Percentiles rank a stretch among this genome's conserved stretches.
Conservation (phyloP, 805 yeast genomes). For the Ogataea methanolica region DNA sequence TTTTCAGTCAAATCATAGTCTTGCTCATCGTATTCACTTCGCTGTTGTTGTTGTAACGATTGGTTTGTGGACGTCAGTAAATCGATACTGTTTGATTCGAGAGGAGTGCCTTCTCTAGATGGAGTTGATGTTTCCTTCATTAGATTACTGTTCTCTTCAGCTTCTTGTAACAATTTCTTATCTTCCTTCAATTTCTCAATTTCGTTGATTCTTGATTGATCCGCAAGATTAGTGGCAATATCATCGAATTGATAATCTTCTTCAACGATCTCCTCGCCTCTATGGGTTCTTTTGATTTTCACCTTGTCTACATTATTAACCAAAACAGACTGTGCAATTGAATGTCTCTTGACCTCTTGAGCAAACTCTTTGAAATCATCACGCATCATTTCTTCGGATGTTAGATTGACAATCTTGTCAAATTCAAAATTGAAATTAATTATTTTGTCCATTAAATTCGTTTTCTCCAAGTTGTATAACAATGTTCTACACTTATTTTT, state of each 20-base stretch:
- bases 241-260: constrained; percentile 34
- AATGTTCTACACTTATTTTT: constrained; percentile 65
- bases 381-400: constrained; percentile 64
- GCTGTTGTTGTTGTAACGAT: neutral
- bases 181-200: constrained; percentile 23
- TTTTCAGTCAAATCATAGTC: constrained; percentile 3
- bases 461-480: constrained; percentile 56
- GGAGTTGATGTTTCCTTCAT: neutral
- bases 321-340: constrained; percentile 63
- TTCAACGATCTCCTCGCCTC: constrained; percentile 82
- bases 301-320: constrained; percentile 43
- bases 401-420: constrained; percentile 54
- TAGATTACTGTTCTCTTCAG: constrained; percentile 8
- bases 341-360: constrained; percentile 64
- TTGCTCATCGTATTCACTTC: neutral
- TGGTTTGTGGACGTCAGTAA: neutral
- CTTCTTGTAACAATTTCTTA: constrained; percentile 9
- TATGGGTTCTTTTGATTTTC: constrained; percentile 73
- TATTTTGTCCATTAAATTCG: constrained; percentile 54
- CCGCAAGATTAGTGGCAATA: constrained; percentile 14
- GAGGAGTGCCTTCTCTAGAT: too few species aligned
- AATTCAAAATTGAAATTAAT: constrained; percentile 50
- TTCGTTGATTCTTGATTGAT: constrained; percentile 22
- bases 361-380: constrained; percentile 74
- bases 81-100: neutral